Conservation (phyloP, 768 basidiomycete genomes). For the Boletus tomentosulus region DNA sequence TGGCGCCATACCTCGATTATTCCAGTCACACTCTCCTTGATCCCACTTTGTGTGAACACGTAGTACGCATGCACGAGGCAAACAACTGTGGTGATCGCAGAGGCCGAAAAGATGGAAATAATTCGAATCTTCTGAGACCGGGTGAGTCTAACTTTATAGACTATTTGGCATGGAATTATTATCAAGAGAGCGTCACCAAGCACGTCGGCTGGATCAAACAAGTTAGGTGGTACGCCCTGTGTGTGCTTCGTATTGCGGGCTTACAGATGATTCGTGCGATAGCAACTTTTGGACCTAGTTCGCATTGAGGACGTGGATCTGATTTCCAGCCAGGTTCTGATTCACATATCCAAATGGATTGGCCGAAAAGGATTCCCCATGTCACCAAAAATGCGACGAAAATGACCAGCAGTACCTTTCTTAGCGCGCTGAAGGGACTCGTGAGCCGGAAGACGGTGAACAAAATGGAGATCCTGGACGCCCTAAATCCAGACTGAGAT, state of each 20-base stretch:
- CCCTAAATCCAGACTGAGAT: background rate
- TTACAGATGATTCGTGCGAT: constrained; percentile 3
- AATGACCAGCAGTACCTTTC: background rate
- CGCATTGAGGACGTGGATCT: background rate
- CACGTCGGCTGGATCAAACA: constrained; percentile 1
- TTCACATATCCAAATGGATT: constrained; percentile 5
- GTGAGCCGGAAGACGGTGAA: constrained; percentile 3
- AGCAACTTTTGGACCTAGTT: background rate
- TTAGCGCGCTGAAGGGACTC: background rate
- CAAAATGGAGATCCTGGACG: constrained; percentile 3
- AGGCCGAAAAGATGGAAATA: constrained; percentile 5
- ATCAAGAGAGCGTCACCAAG: constrained; percentile 4
- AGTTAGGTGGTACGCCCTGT: background rate
- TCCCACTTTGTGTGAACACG: background rate
- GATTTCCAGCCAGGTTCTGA: constrained; percentile 2
- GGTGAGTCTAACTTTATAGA: background rate
- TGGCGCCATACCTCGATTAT: constrained; percentile 1
- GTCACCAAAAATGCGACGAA: background rate
- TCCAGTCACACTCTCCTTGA: background rate
- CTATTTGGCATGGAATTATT: background rate
- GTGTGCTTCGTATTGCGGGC: background rate
- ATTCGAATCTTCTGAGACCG: constrained; percentile 1
- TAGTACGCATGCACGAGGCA: constrained; percentile 1
- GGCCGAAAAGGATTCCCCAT: constrained; percentile 1
- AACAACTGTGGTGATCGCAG: constrained; percentile 3